Percentiles rank a stretch among this genome's conserved stretches.
Conservation (phyloP, 768 basidiomycete species). For the Phlebiopsis flavidoalba region DNA sequence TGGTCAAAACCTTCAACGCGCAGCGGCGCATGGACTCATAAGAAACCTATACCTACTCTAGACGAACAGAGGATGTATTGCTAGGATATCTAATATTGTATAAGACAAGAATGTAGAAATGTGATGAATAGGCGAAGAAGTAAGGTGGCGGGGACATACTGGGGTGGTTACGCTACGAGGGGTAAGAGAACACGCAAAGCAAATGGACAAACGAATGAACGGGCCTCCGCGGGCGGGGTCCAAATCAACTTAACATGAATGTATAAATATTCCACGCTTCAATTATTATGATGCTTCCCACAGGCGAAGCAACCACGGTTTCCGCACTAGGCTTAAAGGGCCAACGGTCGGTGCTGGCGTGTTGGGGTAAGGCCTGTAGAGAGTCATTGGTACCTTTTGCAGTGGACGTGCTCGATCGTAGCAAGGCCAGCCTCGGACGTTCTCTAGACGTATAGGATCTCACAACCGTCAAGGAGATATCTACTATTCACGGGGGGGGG, state of each 20-base stretch:
- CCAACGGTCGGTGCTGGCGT: too few species aligned
- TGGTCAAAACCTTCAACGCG: conserved; percentile 75
- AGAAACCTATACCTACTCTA: conserved; percentile 3
- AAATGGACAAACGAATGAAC: conserved; percentile 3
- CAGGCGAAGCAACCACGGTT: conserved; percentile 25
- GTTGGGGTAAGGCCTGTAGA: too few species aligned
- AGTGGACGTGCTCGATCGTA: conserved; percentile 49
- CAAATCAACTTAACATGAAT: conserved; percentile 3
- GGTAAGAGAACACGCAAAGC: background rate
- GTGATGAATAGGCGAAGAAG: background rate
- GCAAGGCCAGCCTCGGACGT: too few species aligned
- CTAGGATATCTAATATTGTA: conserved; percentile 11
- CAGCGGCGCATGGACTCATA: conserved; percentile 63
- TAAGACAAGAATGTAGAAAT: background rate
- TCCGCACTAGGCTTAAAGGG: conserved; percentile 42
- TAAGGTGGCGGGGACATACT: background rate
- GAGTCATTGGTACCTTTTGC: conserved; percentile 36
- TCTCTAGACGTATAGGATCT: conserved; percentile 36
- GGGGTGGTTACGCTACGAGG: background rate
- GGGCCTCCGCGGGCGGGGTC: background rate
- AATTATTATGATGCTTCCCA: conserved; percentile 1
- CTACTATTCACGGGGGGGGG: too few species aligned
- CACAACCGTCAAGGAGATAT: too few species aligned
- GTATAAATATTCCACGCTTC: conserved; percentile 8
- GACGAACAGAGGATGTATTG: conserved; percentile 10